Evolutionary conservation across 2,329 filamentous ascomycete genomes (phyloP), one percentile per base, ranked within the genome.

Genomic region (Venturiaceae sp.): DNA sequence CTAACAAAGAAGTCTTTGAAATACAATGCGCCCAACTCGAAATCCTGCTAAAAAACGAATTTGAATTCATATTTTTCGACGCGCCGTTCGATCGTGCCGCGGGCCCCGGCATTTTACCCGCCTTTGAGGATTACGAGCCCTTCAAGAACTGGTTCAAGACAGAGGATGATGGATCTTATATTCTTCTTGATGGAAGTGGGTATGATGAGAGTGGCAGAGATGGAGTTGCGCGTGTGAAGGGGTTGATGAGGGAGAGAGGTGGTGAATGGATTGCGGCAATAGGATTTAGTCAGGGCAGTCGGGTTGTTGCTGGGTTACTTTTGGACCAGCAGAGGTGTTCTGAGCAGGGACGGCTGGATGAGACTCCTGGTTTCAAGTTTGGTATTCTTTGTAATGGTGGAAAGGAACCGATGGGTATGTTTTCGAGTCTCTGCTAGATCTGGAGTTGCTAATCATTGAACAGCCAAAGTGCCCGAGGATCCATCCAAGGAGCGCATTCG

Each of bases 71-170:
- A 19, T 58, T 39, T 32, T 37, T 58, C 55, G 33, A 58, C 44
- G 55, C 37, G 3, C 55, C 55, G 1, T 58, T 58, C 44, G 52
- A 11, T 21, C 30, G 56, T 14, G 34, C 19, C n/a, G 34, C 59
- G 19, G 59, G 59, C 19, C 59, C 59, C 14, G 59, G 59, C 23
- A 33, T 60, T 36, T 28, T 60, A 14, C 59, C 59, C 4, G 26
- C 53, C 14, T 60, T 60, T 30, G 55, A 53, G 23, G 59, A 55
- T 34, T 58, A 55, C 56, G 50, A 30, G 16, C 59, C 59, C 0
- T 60, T 55, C 30, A 16, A 47, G 6, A 36, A 30, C 30, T 60
- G 59, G 59, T 47, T 58, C 28, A 58, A 60, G 19, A 14, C 14
- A 5, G 44, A n/a, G 5, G 56, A 34, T 19, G 50, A 28, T 13